A percentile compares a stretch with the other conserved stretches of the same genome.
These are phyloP conservation scores for Millerozyma miso DNA, from an alignment of 805 yeast species.

Conservation along the genomic window DNA sequence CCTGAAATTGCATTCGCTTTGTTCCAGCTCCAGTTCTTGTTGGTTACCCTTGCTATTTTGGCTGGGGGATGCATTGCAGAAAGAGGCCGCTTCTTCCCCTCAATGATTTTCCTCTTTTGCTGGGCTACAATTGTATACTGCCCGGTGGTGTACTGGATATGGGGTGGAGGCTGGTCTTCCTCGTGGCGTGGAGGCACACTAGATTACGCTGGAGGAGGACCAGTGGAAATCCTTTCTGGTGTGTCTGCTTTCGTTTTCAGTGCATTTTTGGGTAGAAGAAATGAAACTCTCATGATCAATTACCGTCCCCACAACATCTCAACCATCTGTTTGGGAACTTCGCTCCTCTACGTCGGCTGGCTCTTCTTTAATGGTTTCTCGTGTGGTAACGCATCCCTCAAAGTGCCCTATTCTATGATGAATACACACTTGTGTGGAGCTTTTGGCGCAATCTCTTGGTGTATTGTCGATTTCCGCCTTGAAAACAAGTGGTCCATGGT, in stretches of 20 bases:
- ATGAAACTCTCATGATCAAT: slow-evolving; percentile 71
- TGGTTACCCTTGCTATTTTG: slow-evolving; percentile 87
- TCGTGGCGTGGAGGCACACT: slow-evolving; percentile 75
- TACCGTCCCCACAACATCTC: slow-evolving; percentile 95
- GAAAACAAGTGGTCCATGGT: slow-evolving; percentile 93
- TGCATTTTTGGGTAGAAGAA: slow-evolving; percentile 75
- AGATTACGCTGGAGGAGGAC: slow-evolving; percentile 98
- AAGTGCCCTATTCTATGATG: slow-evolving; percentile 86
- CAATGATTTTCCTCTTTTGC: slow-evolving; percentile 72
- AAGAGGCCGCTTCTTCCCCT: slow-evolving; percentile 84
- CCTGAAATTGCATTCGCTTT: slow-evolving; percentile 84
- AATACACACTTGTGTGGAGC: slow-evolving; percentile 89
- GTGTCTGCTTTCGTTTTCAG: slow-evolving; percentile 85
- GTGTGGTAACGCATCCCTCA: slow-evolving; percentile 73
- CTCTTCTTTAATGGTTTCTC: slow-evolving; percentile 92
- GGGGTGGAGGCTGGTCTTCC: slow-evolving; percentile 96
- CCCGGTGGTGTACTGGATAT: slow-evolving; percentile 94
- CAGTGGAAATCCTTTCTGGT: slow-evolving; percentile 90
- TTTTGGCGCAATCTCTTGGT: slow-evolving; percentile 90
- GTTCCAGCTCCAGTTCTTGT: slow-evolving; percentile 86
- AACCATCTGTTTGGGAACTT: slow-evolving; percentile 83
- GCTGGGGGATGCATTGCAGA: slow-evolving; percentile 88
- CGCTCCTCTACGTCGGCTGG: slow-evolving; percentile 93
- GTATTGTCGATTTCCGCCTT: slow-evolving; percentile 79
- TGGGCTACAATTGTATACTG: slow-evolving; percentile 93